A percentile compares a stretch with the other conserved stretches of the same genome.
Evolutionary conservation across 1,284 basidiomycete genomes (phyloP).

Genomic region (Fomitopsis palustris): DNA sequence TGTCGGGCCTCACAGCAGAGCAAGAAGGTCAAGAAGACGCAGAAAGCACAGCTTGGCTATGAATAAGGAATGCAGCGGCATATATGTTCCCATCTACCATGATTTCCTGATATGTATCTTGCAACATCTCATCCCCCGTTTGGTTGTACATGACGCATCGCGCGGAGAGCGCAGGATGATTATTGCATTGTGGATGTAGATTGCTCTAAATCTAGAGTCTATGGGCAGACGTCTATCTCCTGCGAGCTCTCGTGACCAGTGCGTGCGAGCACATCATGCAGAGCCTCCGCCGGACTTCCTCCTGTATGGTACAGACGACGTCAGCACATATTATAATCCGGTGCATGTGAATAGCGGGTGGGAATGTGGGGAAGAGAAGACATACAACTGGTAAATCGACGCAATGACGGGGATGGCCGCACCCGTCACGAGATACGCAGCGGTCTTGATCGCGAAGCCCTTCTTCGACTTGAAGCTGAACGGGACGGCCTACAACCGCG

Average conservation of each 20-base stretch:
- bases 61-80: slow-evolving; percentile 19
- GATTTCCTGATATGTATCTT: neutral
- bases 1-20: slow-evolving; percentile 43
- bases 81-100: neutral
- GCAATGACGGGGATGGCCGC: slow-evolving; percentile 70
- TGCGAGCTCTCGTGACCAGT: slow-evolving; percentile 5
- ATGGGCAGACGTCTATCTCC: slow-evolving; percentile 11
- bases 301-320: slow-evolving; percentile 11
- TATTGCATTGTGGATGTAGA: slow-evolving; percentile 3
- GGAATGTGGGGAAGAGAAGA: slow-evolving; percentile 10
- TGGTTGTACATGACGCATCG: neutral
- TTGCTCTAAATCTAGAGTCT: neutral
- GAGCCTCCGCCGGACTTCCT: slow-evolving; percentile 14
- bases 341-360: neutral
- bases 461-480: slow-evolving; percentile 58
- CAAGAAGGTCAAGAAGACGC: slow-evolving; percentile 39
- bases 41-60: slow-evolving; percentile 23
- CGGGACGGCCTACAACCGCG: slow-evolving; percentile 55
- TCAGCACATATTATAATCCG: neutral
- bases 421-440: slow-evolving; percentile 49
- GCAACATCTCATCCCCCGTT: neutral
- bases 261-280: slow-evolving; percentile 8
- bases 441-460: slow-evolving; percentile 56
- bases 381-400: slow-evolving; percentile 63
- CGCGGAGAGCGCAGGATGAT: neutral